Evolutionary conservation across 768 basidiomycete species (phyloP), one percentile per base, ranked within the genome.

Genomic region (Suillus decipiens): DNA sequence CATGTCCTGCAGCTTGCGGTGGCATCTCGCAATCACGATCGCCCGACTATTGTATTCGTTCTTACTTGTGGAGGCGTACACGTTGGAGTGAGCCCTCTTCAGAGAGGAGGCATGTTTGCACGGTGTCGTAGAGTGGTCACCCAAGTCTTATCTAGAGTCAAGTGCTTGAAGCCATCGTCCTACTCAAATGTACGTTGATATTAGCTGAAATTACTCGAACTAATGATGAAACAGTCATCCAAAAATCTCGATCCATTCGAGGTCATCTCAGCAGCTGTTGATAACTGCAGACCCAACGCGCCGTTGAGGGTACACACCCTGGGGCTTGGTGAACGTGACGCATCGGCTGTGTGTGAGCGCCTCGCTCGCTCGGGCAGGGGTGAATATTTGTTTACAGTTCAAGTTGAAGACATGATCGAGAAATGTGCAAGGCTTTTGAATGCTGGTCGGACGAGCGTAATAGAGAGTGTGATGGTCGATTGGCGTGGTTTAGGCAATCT

Each of bases 341-440:
- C 86, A 3, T 83, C 77, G 4, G 82, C 77, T 0, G 76, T 83
- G 66, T 85, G 84, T 67, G 80, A 84, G 64, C 72, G 79, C 5
- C 81, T 89, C 17, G 86, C 88, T 1, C 71, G 75, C 19, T 76
- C 76, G 3, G 88, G 88, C 2, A 77, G 82, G 10, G 88, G 88
- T 22, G 74, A 78, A 33, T 81, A 70, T 55, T 71, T 85, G 0
- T 81, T 82, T 63, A 82, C 86, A 5, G 69, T 75, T 9, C 70
- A 78, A 3, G 71, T 77, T 10, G 84, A 85, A 59, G 75, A 76
- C 28, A 84, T 88, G 17, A 61, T 76, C 1, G 78, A 70, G 7
- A 86, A 86, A 68, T 83, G 82, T 59, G 76, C 82, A 3, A 73
- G 73, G 9, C 76, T 89, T 10, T 72, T 89, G 59, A 77, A 77